A percentile compares a stretch with the other conserved stretches of the same genome.
Conservation (phyloP, 202 grass and related monocot species). For the Zizania palustris region DNA sequence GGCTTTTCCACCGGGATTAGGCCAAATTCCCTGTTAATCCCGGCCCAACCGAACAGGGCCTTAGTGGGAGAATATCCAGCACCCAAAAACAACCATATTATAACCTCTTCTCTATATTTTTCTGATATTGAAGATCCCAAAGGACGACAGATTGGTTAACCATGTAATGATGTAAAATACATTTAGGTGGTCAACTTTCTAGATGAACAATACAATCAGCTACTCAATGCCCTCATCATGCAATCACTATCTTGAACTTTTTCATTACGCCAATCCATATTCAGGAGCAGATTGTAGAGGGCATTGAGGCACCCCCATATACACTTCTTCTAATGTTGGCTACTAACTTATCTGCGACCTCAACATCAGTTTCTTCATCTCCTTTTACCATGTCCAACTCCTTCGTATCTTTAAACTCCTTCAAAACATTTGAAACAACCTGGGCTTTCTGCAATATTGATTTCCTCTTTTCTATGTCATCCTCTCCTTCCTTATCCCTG, state of each 20-base stretch:
- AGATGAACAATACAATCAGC: not conserved
- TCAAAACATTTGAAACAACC: slow-evolving; percentile 67
- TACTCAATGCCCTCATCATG: not conserved
- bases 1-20: too few species aligned
- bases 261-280: not conserved
- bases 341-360: slow-evolving; percentile 62
- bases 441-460: slow-evolving; percentile 69
- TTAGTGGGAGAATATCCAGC: not conserved
- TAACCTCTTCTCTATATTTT: not conserved
- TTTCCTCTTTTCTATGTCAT: slow-evolving; percentile 50
- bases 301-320: slow-evolving; percentile 32
- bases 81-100: not conserved
- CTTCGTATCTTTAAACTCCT: slow-evolving; percentile 52
- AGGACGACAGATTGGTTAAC: slow-evolving; percentile 1
- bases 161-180: not conserved
- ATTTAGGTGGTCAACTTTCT: not conserved
- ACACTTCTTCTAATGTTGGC: slow-evolving; percentile 67
- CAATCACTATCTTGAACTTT: slow-evolving; percentile 9
- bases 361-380: slow-evolving; percentile 56
- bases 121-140: not conserved
- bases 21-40: too few species aligned
- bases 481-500: slow-evolving; percentile 56
- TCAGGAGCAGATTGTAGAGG: slow-evolving; percentile 9
- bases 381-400: slow-evolving; percentile 40
- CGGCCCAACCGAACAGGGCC: too few species aligned